phyloP scores from a whole-genome alignment of 2,329 filamentous ascomycete species.

The Cladosporium sphaerospermum region DNA sequence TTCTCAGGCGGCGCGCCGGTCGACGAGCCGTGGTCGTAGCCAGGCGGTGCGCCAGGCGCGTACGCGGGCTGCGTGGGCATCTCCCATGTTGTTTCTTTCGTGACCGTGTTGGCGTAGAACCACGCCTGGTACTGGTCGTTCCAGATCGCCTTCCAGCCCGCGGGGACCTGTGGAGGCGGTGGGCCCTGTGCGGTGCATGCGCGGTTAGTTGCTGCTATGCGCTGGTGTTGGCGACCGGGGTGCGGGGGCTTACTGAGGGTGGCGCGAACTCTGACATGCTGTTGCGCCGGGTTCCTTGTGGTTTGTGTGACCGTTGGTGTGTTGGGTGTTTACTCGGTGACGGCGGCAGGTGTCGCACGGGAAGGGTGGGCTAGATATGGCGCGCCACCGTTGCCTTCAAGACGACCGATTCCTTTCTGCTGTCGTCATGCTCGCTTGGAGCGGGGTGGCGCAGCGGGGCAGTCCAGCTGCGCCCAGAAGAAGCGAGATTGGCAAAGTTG shows the following conservation, averaged over 20 bases:
- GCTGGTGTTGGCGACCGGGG: slow-evolving; percentile 14
- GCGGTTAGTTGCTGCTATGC: slow-evolving; percentile 9
- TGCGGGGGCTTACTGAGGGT: slow-evolving; percentile 23
- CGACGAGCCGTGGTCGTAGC: slow-evolving; percentile 57
- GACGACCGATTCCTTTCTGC: not conserved
- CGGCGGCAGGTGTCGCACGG: no score
- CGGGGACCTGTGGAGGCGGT: slow-evolving; percentile 58
- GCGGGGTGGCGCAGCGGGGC: not conserved
- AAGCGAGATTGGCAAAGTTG: no score
- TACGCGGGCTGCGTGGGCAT: slow-evolving; percentile 65
- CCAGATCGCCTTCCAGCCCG: slow-evolving; percentile 80
- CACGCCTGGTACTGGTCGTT: slow-evolving; percentile 87
- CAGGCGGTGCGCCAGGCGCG: slow-evolving; percentile 56
- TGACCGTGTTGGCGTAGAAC: slow-evolving; percentile 88
- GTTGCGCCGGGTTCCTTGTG: not conserved
- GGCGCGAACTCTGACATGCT: slow-evolving; percentile 30
- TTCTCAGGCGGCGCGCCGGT: slow-evolving; percentile 40
- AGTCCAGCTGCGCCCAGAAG: no score
- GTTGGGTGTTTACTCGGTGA: no score
- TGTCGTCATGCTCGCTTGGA: not conserved
- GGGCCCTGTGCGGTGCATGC: slow-evolving; percentile 34
- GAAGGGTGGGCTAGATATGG: no score
- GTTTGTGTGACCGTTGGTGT: no score
- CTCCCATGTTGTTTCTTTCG: slow-evolving; percentile 88
- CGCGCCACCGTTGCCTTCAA: not conserved